A percentile compares a stretch with the other conserved stretches of the same genome.
Conservation (phyloP, 2,329 filamentous ascomycete genomes). For the Sporothrix globosa region DNA sequence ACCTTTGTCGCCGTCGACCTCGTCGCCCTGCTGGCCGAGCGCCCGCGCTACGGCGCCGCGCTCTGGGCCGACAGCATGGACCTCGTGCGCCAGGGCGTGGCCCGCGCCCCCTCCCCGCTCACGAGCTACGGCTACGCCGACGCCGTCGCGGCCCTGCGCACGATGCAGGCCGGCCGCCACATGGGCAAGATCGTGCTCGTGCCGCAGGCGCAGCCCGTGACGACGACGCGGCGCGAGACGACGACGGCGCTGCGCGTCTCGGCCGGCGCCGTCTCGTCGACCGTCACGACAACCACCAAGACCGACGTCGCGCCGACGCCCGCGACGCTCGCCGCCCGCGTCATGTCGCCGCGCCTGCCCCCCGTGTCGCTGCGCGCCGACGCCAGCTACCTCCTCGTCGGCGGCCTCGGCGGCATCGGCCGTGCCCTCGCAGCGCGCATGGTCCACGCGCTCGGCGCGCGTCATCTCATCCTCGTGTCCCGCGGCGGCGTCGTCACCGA, state of each 20-base stretch:
- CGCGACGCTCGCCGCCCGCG: conserved; percentile 17
- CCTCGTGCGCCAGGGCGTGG: conserved; percentile 29
- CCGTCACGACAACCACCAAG: conserved; percentile 12
- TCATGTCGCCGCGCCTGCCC: conserved; percentile 30
- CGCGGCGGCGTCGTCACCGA: conserved; percentile 31
- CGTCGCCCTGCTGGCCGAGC: conserved; percentile 29
- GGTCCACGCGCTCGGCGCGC: conserved; percentile 34
- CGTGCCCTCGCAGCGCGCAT: conserved; percentile 39
- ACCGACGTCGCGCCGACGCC: not conserved
- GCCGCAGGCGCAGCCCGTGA: conserved; percentile 28
- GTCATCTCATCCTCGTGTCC: conserved; percentile 34
- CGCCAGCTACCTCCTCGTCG: conserved; percentile 40
- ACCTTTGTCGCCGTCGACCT: conserved; percentile 35
- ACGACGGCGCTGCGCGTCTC: too few relatives aligned
- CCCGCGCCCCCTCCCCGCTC: conserved; percentile 29
- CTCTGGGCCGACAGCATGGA: conserved; percentile 35
- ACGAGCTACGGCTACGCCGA: conserved; percentile 35
- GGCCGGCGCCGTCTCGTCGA: too few relatives aligned
- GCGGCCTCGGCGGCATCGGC: conserved; percentile 41
- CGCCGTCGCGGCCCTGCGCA: conserved; percentile 48
- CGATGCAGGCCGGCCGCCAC: conserved; percentile 49
- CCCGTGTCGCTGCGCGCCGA: conserved; percentile 30
- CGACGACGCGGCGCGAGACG: conserved; percentile 6
- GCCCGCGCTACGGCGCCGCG: conserved; percentile 33
- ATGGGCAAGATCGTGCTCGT: conserved; percentile 43